Evolutionary conservation across 2,329 filamentous ascomycete species (phyloP), one percentile per base, ranked within the genome.

Genomic region (Phoma sp.): DNA sequence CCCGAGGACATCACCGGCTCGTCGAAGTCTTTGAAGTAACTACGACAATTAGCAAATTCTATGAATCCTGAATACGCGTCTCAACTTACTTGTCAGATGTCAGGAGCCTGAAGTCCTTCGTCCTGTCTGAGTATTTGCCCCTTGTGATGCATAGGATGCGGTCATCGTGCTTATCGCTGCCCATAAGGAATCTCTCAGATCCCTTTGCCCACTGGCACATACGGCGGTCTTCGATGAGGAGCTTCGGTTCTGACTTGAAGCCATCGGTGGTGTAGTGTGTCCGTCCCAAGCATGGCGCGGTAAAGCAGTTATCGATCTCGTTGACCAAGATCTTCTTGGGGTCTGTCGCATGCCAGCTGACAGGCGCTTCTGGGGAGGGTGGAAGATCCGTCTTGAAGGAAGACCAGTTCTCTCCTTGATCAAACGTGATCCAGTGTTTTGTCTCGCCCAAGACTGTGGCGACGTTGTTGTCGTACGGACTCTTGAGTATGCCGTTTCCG

Each of bases 121-220:
- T 84, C 70, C 85, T 85, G 6, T 87, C 82, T 24, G 89, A 91
- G 68, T 89, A 88, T 60, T 85, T 81, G 51, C 92, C 91, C 52
- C 84, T 83, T 33, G 90, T 86, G 46, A 97, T 88, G 75, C 95
- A 99, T 48, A 98, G 77, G 46, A 94, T 83, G 49, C 92, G 86
- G 62, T 88, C 81, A 46, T 85, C 80, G 69, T 95, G 87, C 46
- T 87, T 78, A 31, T 72, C 66, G 49, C 88, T 77, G 57, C 88
- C 88, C 10, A 87, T 88, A 31, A 85, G 85, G 73, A 99, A 97
- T 37, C 87, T 76, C 5, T 85, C 82, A 12, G 90, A 87, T 13
- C 86, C 85, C 70, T 91, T 91, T 46, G 95, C 94, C 92, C 94
- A 99, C 74, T 88, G 86, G 74, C 95, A 99, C 58, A 89, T 88